These are phyloP conservation scores for Hydrangea macrophylla DNA, from an alignment of 148 eudicot genomes.

Conservation along the genomic window DNA sequence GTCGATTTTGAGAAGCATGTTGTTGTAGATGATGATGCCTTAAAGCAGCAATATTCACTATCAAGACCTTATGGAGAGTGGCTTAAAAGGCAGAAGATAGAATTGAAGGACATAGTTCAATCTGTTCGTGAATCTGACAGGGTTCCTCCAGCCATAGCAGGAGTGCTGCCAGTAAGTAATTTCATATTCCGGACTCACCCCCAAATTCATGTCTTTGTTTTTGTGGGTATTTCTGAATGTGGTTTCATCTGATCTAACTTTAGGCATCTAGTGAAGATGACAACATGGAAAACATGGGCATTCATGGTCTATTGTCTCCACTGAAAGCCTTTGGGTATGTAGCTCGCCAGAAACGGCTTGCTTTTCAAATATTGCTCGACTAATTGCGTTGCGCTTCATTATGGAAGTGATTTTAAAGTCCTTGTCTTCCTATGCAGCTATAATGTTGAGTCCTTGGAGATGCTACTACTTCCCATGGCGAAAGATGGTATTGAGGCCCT, in stretches of 20 bases:
- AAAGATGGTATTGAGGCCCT: constrained; percentile 95
- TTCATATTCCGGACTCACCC: not conserved
- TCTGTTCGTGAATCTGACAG: constrained; percentile 62
- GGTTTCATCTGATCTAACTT: not conserved
- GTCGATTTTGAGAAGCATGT: constrained; percentile 94
- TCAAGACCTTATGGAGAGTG: constrained; percentile 93
- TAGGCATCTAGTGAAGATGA: constrained; percentile 73
- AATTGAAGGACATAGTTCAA: constrained; percentile 77
- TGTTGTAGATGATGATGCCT: constrained; percentile 95
- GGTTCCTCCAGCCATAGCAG: constrained; percentile 66
- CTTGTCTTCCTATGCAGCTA: constrained; percentile 46
- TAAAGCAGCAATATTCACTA: constrained; percentile 86
- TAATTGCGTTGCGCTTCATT: not conserved
- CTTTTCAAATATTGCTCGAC: not conserved
- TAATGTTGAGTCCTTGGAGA: constrained; percentile 84
- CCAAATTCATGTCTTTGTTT: not conserved
- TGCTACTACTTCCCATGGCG: constrained; percentile 96
- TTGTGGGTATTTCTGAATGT: constrained; percentile 16
- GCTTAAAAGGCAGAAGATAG: constrained; percentile 83
- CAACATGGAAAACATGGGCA: constrained; percentile 85
- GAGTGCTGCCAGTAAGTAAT: constrained; percentile 65
- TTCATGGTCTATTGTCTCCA: constrained; percentile 87
- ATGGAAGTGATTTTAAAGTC: not conserved
- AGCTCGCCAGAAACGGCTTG: constrained; percentile 9
- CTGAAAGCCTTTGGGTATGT: constrained; percentile 90